phyloP scores from a whole-genome alignment of 2,329 filamentous ascomycete species.

The Claviceps fusiformis region DNA sequence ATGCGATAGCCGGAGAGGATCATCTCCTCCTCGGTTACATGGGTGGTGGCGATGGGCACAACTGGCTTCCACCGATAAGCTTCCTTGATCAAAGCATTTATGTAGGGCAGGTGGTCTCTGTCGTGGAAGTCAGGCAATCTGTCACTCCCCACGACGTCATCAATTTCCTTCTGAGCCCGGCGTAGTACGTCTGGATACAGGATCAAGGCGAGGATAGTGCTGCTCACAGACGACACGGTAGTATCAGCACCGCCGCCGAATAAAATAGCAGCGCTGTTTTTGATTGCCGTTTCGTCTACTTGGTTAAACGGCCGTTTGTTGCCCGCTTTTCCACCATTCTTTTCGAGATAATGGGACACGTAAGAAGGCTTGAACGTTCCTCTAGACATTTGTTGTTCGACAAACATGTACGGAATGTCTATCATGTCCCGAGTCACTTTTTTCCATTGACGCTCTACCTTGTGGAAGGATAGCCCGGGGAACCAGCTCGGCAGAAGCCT shows the following conservation, averaged over 20 bases:
- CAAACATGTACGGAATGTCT: slow-evolving; percentile 18
- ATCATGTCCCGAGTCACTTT: slow-evolving; percentile 7
- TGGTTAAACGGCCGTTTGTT: not conserved
- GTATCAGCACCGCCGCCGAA: slow-evolving; percentile 9
- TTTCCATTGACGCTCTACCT: slow-evolving; percentile 15
- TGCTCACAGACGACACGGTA: not conserved
- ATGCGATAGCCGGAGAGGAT: slow-evolving; percentile 12
- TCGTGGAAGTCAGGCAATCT: slow-evolving; percentile 30
- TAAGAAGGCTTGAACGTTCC: slow-evolving; percentile 12
- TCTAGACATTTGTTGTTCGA: slow-evolving; percentile 13
- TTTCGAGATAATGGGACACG: slow-evolving; percentile 10
- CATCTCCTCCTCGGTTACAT: slow-evolving; percentile 20
- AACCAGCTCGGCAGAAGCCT: slow-evolving; percentile 16
- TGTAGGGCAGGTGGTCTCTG: slow-evolving; percentile 28
- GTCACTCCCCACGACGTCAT: slow-evolving; percentile 26
- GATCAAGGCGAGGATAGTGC: slow-evolving; percentile 33
- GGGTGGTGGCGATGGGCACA: slow-evolving; percentile 22
- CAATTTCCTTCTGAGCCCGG: slow-evolving; percentile 26
- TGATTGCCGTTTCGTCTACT: slow-evolving; percentile 2
- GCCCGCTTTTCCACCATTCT: not conserved
- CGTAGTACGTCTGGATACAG: slow-evolving; percentile 27
- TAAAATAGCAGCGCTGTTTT: slow-evolving; percentile 1
- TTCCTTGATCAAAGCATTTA: slow-evolving; percentile 18
- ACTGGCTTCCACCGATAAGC: slow-evolving; percentile 17
- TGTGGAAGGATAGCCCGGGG: slow-evolving; percentile 18